Evolutionary conservation across 176 grass and related monocot species (phyloP).

Genomic region (Musa acuminata): DNA sequence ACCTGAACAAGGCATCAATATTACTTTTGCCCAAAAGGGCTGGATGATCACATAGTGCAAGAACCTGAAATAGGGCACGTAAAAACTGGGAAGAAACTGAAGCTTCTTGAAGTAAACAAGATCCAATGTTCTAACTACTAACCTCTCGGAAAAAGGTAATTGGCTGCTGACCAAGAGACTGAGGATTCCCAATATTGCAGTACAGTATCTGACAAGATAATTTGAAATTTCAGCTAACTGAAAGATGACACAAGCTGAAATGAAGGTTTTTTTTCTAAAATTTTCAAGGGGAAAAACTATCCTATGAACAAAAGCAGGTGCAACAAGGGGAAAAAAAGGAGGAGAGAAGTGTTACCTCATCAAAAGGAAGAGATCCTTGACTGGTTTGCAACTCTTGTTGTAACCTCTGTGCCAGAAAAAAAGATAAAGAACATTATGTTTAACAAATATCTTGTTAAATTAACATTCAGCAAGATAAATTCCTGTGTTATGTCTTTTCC

Average conservation of each 20-base stretch:
- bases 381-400: slow-evolving; percentile 33
- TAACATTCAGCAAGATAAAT: not conserved
- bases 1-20: slow-evolving; percentile 56
- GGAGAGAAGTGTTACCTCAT: slow-evolving; percentile 28
- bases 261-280: not conserved
- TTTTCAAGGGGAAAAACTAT: not conserved
- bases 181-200: slow-evolving; percentile 68
- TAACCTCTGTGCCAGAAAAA: slow-evolving; percentile 29
- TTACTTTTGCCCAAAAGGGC: slow-evolving; percentile 34
- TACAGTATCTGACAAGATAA: slow-evolving; percentile 40
- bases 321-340: not conserved
- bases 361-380: slow-evolving; percentile 31
- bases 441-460: not conserved
- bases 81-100: slow-evolving; percentile 5
- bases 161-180: slow-evolving; percentile 51
- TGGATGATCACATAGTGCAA: slow-evolving; percentile 66
- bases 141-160: slow-evolving; percentile 65
- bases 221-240: not conserved
- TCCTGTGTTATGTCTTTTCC: not conserved
- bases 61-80: slow-evolving; percentile 36
- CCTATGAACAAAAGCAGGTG: not conserved
- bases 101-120: not conserved
- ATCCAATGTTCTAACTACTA: slow-evolving; percentile 7
- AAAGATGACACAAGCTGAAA: not conserved
- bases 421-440: not conserved